Evolutionary conservation across 1,139 yeast genomes (phyloP), one percentile per base, ranked within the genome.

Genomic region (Eremothecium cymbalariae): DNA sequence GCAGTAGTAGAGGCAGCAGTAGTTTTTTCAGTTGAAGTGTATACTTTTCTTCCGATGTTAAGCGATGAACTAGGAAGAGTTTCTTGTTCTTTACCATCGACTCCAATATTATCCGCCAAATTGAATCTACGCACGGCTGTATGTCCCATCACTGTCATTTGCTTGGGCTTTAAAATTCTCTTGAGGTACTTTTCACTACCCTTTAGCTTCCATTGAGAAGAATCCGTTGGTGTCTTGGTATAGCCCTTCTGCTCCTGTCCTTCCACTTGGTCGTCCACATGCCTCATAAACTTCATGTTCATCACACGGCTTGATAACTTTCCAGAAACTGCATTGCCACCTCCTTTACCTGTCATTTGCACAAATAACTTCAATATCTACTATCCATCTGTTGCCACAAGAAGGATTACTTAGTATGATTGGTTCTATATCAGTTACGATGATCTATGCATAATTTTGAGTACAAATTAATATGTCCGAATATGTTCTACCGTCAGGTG

Each of bases 251-350:
- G 60, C 32, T 59, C 55, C 28, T 58, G 53, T 28, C 55, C 62
- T 35, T 57, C 60, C 36, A 57, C 61, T 33, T 50, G 56, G 12
- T 57, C 54, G 28, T 58, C 65, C 3, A 70, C 70, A 35, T 57
- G 60, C 43, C 62, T 60, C 78, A 72, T 73, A 57, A 73, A 73
- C 67, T 63, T 52, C 56, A 51, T 53, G 41, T 49, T 53, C 47
- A 70, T 60, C 63, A 68, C 69, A 28, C 58, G 47, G 25, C 50
- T 51, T 9, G 57, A 50, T 20, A 53, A 40, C 34, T 50, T 49
- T 9, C 57, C 58, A 28, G 43, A 45, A 16, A 49, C 47, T 28
- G 40, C 47, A 28, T 39, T 40, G n/a, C n/a, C n/a, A n/a, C n/a
- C n/a, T n/a, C n/a, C n/a, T n/a, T n/a, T n/a, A n/a, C n/a, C n/a